These are phyloP conservation scores for Rasamsonia emersonii DNA, from an alignment of 2,329 filamentous ascomycete species.

Conservation along the genomic window DNA sequence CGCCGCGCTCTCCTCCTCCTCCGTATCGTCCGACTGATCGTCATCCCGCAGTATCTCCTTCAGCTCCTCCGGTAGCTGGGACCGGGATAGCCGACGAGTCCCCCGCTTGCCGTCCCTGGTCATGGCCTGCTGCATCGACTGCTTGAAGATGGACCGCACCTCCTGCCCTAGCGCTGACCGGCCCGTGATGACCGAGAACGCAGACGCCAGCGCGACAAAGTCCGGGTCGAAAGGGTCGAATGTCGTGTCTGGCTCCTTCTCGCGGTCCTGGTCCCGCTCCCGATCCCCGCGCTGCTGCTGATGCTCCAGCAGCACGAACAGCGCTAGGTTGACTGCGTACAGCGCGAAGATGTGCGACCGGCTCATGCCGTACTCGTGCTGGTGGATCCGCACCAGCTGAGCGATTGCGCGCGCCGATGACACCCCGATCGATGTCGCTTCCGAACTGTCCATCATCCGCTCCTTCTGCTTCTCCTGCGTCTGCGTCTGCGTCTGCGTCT, in stretches of 20 bases:
- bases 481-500: background rate
- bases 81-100: conserved; percentile 18
- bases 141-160: conserved; percentile 29
- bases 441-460: conserved; percentile 5
- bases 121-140: conserved; percentile 17
- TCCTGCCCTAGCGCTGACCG: conserved; percentile 25
- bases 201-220: conserved; percentile 25
- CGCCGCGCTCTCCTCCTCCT: no score
- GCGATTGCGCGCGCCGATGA: conserved; percentile 25
- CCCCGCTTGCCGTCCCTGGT: conserved; percentile 25
- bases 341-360: conserved; percentile 29
- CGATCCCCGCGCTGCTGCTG: no score
- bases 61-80: conserved; percentile 20
- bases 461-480: conserved; percentile 1
- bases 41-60: conserved; percentile 25
- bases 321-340: conserved; percentile 30
- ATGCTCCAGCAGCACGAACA: conserved; percentile 25
- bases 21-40: no score
- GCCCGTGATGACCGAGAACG: conserved; percentile 25
- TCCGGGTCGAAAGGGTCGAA: conserved; percentile 20
- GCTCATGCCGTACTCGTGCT: conserved; percentile 25
- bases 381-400: conserved; percentile 19
- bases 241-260: no score
- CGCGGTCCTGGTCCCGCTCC: no score
- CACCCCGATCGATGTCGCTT: conserved; percentile 13